Evolutionary conservation across 106 monocot genomes (phyloP).

Genomic region (Chionographis japonica): DNA sequence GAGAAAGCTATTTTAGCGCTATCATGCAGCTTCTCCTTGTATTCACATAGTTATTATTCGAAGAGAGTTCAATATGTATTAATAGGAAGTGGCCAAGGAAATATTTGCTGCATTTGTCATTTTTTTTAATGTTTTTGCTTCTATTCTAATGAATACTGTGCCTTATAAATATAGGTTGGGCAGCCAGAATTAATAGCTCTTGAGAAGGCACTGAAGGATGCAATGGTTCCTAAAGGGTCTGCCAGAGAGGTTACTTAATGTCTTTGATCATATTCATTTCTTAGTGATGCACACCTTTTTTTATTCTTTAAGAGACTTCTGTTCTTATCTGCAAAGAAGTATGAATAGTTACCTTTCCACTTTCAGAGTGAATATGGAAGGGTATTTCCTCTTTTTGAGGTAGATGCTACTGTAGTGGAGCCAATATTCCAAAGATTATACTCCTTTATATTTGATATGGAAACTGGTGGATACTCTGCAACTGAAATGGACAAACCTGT

Average conservation of each 20-base stretch:
- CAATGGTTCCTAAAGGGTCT: constrained; percentile 67
- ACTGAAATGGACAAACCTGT: constrained; percentile 68
- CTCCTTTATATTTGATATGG: constrained; percentile 63
- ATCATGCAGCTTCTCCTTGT: no score
- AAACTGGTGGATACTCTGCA: constrained; percentile 51
- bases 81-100: no score
- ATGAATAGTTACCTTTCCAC: neutral
- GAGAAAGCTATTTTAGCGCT: no score
- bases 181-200: constrained; percentile 84
- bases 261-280: neutral
- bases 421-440: constrained; percentile 56
- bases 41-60: no score
- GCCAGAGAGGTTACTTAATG: constrained; percentile 68
- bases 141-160: constrained; percentile 7
- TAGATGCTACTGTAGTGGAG: constrained; percentile 73
- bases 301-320: neutral
- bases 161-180: constrained; percentile 49
- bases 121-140: neutral
- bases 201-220: constrained; percentile 77
- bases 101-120: no score
- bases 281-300: neutral
- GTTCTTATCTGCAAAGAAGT: neutral
- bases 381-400: constrained; percentile 76
- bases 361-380: constrained; percentile 94
- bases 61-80: no score